Evolutionary conservation across 495 filamentous ascomycete species (phyloP), one percentile per base, ranked within the genome.

Genomic region (Aspergillus egyptiacus): DNA sequence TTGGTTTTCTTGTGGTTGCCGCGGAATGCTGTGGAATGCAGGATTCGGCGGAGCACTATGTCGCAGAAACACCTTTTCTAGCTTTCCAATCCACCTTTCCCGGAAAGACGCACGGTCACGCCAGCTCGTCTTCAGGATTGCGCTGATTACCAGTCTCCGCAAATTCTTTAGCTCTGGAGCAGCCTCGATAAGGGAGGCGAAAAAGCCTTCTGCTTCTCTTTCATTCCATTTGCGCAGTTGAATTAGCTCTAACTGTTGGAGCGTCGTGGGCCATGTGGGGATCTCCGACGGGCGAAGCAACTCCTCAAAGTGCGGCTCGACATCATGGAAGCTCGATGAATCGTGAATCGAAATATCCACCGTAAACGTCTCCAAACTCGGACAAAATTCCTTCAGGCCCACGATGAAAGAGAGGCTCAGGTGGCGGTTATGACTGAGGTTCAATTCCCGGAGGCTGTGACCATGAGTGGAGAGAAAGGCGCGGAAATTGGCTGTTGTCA

Each of bases 41-140:
- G 72, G 63, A 31, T 72, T 68, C 0, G 86, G 86, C 13, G 79
- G 66, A 4, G 62, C 35, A 31, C 61, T 63, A 15, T 69, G 71
- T 10, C 85, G 70, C 18, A 85, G 73, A 58, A 91, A 95, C 0
- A 86, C 77, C 9, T 64, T 66, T 28, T 76, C 70, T 13, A 95
- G 66, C 35, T 71, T 78, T 7, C 72, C 69, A 20, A 80, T 82
- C 84, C 88, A 91, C 50, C 77, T 77, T 50, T 85, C 79, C 19
- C 88, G 76, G 50, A 95, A 82, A 5, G 71, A 73, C 6, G 82
- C 84, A 22, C 90, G 79, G 51, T 89, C 82, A 39, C 87, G 83
- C 85, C 87, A 93, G 15, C 79, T 78, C 38, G 86, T 83, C 44
- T 82, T 73, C 20, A 95, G 65, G 53, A 86, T 88, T 20, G 82